A percentile compares a stretch with the other conserved stretches of the same genome.
Conservation (phyloP, 2,329 filamentous ascomycete species). For the Ophiocordyceps camponoti-saundersi region DNA sequence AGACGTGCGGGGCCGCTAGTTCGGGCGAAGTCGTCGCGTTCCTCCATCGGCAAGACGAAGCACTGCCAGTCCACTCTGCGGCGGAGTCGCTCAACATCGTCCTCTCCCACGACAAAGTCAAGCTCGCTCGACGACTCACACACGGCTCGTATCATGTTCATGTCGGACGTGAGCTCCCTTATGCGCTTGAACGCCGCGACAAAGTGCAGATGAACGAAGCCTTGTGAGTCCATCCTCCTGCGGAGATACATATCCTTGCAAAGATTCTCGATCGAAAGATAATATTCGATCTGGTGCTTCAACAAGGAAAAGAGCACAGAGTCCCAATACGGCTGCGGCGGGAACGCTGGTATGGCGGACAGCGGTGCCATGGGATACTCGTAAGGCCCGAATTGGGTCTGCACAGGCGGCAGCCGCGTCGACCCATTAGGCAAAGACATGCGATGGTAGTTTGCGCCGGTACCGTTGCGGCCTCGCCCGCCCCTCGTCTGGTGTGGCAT, state of each 20-base stretch:
- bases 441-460: slow-evolving; percentile 17
- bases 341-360: slow-evolving; percentile 14
- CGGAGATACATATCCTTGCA: slow-evolving; percentile 85
- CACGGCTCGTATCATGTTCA: slow-evolving; percentile 56
- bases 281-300: slow-evolving; percentile 59
- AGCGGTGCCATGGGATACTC: slow-evolving; percentile 25
- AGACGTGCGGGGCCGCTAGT: slow-evolving; percentile 44
- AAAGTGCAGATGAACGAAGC: slow-evolving; percentile 67
- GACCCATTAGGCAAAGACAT: slow-evolving; percentile 21
- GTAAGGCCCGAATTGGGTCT: slow-evolving; percentile 17
- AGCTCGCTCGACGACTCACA: slow-evolving; percentile 56
- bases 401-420: slow-evolving; percentile 18
- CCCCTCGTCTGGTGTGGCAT: slow-evolving; percentile 16
- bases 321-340: slow-evolving; percentile 30
- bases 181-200: slow-evolving; percentile 75
- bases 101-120: slow-evolving; percentile 58
- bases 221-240: slow-evolving; percentile 86
- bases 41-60: slow-evolving; percentile 56
- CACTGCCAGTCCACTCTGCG: slow-evolving; percentile 60
- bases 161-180: slow-evolving; percentile 31
- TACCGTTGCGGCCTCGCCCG: slow-evolving; percentile 16
- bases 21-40: slow-evolving; percentile 57
- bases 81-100: slow-evolving; percentile 65
- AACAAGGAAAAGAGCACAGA: slow-evolving; percentile 28
- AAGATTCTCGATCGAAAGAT: slow-evolving; percentile 91